Evolutionary conservation across 2,329 filamentous ascomycete species (phyloP), one percentile per base, ranked within the genome.

Genomic region (Ceratocystis destructans): DNA sequence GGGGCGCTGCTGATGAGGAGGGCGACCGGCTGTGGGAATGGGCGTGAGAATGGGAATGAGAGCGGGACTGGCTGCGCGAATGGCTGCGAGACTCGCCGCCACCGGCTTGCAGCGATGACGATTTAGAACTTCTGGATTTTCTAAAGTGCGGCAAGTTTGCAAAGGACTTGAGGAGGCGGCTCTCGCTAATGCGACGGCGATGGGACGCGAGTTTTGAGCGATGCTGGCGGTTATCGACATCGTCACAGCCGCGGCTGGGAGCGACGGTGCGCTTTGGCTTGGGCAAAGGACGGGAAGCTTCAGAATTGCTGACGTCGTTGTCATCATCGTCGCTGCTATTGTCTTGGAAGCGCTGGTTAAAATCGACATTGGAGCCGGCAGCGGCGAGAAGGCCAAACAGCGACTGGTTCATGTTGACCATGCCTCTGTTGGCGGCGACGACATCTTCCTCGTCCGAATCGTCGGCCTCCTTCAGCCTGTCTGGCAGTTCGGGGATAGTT

Each of bases 331-430:
- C 90, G 71, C 89, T 94, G 50, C 88, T 91, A 70, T 88, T 80
- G 62, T 78, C 87, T 72, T 91, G 88, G 74, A 94, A 93, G 46
- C 88, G 84, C 68, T 88, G 83, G 74, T 89, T 87, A 73, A 95
- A 91, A 75, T 95, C 88, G 64, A 88, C 86, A 68, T 85, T 85
- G 37, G 90, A 92, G 5, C 91, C 90, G 46, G 90, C 90, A 17
- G 90, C 90, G 5, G 92, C 89, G 70, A 97, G 92, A 76, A 97
- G 84, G 65, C 90, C 91, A 74, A 96, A 96, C 66, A 97, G 87
- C 70, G 90, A 95, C 79, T 96, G 92, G 75, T 96, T 94, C 86
- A 96, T 90, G 72, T 91, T 90, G 76, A 84, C 77, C 15, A 77
- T 75, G 46, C 76, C 77, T 66, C 79, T 77, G 7, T 71, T 73